These are phyloP conservation scores for Tolypocladium ovalisporum DNA, from an alignment of 2,329 filamentous ascomycete genomes.

Conservation along the genomic window DNA sequence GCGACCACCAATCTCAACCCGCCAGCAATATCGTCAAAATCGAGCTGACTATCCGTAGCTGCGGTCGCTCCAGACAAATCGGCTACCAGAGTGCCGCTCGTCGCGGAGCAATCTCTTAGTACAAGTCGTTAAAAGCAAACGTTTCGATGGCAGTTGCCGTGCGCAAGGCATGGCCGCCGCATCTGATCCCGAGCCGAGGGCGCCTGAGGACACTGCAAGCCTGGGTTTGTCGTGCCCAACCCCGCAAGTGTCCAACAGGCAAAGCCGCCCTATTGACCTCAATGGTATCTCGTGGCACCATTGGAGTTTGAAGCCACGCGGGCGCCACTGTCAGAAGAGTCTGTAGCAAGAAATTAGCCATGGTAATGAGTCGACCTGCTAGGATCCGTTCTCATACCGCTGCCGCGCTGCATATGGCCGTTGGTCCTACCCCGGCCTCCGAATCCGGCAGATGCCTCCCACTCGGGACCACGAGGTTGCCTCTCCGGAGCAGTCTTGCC, in stretches of 20 bases:
- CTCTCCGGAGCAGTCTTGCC: constrained; percentile 42
- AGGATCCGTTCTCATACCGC: constrained; percentile 34
- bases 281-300: constrained; percentile 25
- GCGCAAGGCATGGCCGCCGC: not conserved
- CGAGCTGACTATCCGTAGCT: not conserved
- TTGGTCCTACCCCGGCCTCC: constrained; percentile 41
- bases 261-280: constrained; percentile 3
- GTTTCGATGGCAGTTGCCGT: constrained; percentile 5
- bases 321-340: constrained; percentile 31
- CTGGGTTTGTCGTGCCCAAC: not conserved
- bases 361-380: not conserved
- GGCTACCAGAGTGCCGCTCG: not conserved
- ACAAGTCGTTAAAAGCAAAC: constrained; percentile 25
- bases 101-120: constrained; percentile 18
- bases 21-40: constrained; percentile 1
- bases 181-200: not conserved
- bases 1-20: constrained; percentile 5
- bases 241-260: not conserved
- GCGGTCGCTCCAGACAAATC: not conserved
- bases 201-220: not conserved
- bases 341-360: constrained; percentile 14
- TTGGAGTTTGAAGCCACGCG: constrained; percentile 24
- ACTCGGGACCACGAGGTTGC: constrained; percentile 54
- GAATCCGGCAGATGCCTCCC: constrained; percentile 45
- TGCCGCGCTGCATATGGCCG: constrained; percentile 51